Evolutionary conservation across 208 protist genomes (phyloP), one percentile per base, ranked within the genome.

Genomic region (Leishmania tarentolae): DNA sequence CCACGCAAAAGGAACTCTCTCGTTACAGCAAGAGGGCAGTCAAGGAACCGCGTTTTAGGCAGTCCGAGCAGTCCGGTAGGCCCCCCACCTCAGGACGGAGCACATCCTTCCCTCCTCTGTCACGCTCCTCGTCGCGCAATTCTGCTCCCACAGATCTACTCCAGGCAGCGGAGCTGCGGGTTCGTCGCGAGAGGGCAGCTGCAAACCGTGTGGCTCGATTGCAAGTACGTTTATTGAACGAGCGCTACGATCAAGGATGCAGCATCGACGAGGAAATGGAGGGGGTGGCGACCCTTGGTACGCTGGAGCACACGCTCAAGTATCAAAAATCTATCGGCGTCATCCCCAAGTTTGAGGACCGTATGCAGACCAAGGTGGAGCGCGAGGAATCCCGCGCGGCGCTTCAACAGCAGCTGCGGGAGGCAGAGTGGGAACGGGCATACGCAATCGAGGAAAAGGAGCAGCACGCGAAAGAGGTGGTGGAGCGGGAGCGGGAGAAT

Each of bases 301-400:
- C 76, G 17, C 24, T 79, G 61, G 76, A 79, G 65, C 76, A 79
- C 76, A 79, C 72, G 76, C 76, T 79, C 28, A 72, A 79, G 76
- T 79, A 79, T 28, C 57, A 79, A 50, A 52, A 79, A 31, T 72
- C 63, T 31, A 79, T 79, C 47, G 76, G 76, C 47, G 24, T 79
- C 15, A 53, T 28, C 3, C 59, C 61, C n/a, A 63, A 70, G 61
- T 46, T 79, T 31, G 46, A 79, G n/a, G 76, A 79, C 57, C 76
- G 76, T 13, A 4, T 79, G 15, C 76, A 79, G 76, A 46, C 31
- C 46, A 31, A 24, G 3, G 2, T 28, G 35, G 59, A 72, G 24
- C 42, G 63, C n/a, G 61, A 79, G 65, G 76, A 79, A 35, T 46
- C 59, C 5, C 76, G 42, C 3, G 76, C 63, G 31, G 76, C 76